Evolutionary conservation across 2,329 filamentous ascomycete genomes (phyloP), one percentile per base, ranked within the genome.

Genomic region (Drechmeria coniospora): DNA sequence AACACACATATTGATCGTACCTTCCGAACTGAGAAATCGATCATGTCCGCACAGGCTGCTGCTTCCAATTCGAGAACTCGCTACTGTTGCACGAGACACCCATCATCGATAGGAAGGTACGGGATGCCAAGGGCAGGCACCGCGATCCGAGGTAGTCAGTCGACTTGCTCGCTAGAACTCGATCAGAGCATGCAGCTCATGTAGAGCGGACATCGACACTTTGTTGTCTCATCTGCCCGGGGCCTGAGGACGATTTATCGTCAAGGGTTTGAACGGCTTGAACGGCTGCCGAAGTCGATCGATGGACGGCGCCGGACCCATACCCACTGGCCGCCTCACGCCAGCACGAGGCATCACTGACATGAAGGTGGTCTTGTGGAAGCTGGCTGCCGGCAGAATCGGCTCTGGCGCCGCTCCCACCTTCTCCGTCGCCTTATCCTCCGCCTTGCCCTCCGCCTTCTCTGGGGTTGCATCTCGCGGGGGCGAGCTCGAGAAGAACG

Each of bases 401-500:
- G 40, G 31, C 6, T 50, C 44, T 4, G 47, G 39, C 18, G 44
- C 43, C 12, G 45, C 36, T 2, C 36, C 40, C 5, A 35, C 26
- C 11, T 43, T 28, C 12, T n/a, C n/a, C n/a, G 20, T 5, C 12
- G 10, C 5, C 10, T 21, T 21, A 10, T 20, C 20, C 20, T 21
- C 20, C n/a, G n/a, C n/a, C n/a, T 45, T 34, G 8, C 36, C 34
- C 8, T 45, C 38, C 16, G 21, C 7, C 5, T 36, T 33, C 12
- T 39, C 34, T 4, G 40, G 38, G 5, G 40, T 41, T 4, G 34
- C 18, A 2, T 46, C 44, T n/a, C 45, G 42, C 3, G 54, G 45
- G 4, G 69, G 67, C 12, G 68, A 69, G 47, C 68, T 74, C 0
- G 68, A 73, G 41, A 74, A 71, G 35, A 60, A 64, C 1, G 57